Base-by-base conservation (phyloP, 2,329 filamentous ascomycete genomes). In the Aureobasidium sp. region DNA sequence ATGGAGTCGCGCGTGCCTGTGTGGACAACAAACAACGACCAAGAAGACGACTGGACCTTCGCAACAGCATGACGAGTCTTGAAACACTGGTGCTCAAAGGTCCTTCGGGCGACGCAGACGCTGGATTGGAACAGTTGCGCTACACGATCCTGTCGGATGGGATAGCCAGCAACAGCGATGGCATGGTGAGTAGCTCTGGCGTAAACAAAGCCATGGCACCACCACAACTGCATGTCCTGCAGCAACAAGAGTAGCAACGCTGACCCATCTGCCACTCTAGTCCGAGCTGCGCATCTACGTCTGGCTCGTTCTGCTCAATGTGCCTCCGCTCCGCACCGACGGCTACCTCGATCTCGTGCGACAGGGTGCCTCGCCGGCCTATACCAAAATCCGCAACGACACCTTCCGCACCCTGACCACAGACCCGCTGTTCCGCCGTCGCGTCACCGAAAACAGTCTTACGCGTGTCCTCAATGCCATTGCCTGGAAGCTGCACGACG, bases 341-440 rank as follows among this genome's bases (percentile, higher is more conserved):
- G 82, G 87, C 63, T 99, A 99, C 73, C 88, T 97, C 65, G 82
- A 84, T 61, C 87, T 97, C 46, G 88, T 99, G 65, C 91, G 95
- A 70, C 90, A 94, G 64, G 93, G 94, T 64, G 89, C 93, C 25
- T 97, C 93, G 3, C 92, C 93, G 0, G 92, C 91, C 47, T 96
- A 99, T 76, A 85, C 90, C 69, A 99, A 99, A 77, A 99, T 99
- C 71, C 89, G 92, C 72, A 96, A 99, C 75, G 94, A 99, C 74
- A 96, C 94, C 42, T 97, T 97, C 74, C 90, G 94, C 67, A 99
- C 94, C 0, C 80, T 99, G 59, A 94, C 94, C 33, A 96, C 93
- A 55, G 94, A 99, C 69, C 92, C 93, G n/a, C 84, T 99, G 37
- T 99, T 97, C 79, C 89, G 94, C 63, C 86, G 94, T 33, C 88